Conservation (phyloP, 495 filamentous ascomycete genomes). For the Penicillium simplicissimum region DNA sequence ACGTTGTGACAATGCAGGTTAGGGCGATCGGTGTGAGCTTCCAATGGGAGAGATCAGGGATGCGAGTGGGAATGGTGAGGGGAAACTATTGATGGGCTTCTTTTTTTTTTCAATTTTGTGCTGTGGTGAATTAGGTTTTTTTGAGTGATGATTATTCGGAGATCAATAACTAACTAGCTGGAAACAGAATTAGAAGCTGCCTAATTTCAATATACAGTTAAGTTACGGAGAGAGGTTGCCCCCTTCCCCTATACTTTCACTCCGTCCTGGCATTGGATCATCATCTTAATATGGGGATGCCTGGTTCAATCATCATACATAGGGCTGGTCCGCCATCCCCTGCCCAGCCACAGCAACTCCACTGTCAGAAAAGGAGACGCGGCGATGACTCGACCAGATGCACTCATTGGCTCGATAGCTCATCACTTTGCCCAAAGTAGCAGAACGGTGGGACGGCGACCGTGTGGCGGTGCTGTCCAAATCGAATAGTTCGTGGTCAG, state of each 20-base stretch:
- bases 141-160: not conserved
- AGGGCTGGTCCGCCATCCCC: conserved; percentile 11
- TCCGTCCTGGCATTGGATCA: too few species aligned
- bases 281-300: not conserved
- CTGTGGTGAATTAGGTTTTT: not conserved
- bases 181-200: too few species aligned
- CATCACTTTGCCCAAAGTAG: not conserved
- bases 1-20: too few species aligned
- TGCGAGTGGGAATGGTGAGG: not conserved
- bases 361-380: not conserved
- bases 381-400: not conserved
- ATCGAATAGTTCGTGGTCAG: conserved; percentile 6
- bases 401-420: not conserved
- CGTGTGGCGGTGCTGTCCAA: conserved; percentile 10
- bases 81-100: not conserved
- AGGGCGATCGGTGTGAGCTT: conserved; percentile 2
- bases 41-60: not conserved
- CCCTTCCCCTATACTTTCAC: not conserved
- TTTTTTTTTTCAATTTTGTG: not conserved
- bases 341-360: conserved; percentile 12
- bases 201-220: too few species aligned
- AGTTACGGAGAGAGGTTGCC: not conserved
- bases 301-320: conserved; percentile 1
- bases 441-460: not conserved
- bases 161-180: too few species aligned